phyloP scores from a whole-genome alignment of 495 filamentous ascomycete genomes.

The Lasiosphaeris hirsuta region DNA sequence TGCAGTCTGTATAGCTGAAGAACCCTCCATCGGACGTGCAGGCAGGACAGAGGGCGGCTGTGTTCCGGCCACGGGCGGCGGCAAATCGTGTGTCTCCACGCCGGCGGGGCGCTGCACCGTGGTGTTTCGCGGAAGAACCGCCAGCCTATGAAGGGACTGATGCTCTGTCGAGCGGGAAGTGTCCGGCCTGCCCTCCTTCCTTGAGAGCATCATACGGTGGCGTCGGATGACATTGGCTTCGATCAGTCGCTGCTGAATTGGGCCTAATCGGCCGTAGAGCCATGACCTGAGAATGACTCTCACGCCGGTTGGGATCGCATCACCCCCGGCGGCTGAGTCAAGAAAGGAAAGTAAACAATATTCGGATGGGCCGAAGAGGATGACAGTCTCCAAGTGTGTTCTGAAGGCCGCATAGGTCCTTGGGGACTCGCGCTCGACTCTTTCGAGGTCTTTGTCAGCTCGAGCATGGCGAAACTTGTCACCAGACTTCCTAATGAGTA shows the following conservation, averaged over 20 bases:
- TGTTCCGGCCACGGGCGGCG: too few species aligned
- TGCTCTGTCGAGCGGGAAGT: too few species aligned
- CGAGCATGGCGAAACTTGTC: neutral
- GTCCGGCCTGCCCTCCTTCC: neutral
- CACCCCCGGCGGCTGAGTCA: neutral
- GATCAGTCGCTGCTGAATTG: neutral
- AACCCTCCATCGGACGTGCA: too few species aligned
- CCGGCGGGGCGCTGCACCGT: too few species aligned
- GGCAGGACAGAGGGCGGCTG: too few species aligned
- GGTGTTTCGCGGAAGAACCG: too few species aligned
- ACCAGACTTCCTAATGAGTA: neutral
- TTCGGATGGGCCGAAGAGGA: neutral
- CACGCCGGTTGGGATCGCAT: neutral
- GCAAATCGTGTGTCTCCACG: too few species aligned
- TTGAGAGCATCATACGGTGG: neutral
- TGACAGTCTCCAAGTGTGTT: neutral
- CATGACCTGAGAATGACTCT: neutral
- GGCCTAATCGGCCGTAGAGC: neutral
- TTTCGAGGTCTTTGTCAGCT: neutral
- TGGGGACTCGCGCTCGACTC: neutral
- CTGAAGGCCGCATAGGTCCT: neutral
- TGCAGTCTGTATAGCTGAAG: neutral
- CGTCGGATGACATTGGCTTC: neutral
- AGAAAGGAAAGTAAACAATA: neutral
- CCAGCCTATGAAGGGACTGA: too few species aligned